Percentiles rank a stretch among this genome's conserved stretches.
phyloP scores from a whole-genome alignment of 2,329 filamentous ascomycete genomes.

The Diatrype stigma region DNA sequence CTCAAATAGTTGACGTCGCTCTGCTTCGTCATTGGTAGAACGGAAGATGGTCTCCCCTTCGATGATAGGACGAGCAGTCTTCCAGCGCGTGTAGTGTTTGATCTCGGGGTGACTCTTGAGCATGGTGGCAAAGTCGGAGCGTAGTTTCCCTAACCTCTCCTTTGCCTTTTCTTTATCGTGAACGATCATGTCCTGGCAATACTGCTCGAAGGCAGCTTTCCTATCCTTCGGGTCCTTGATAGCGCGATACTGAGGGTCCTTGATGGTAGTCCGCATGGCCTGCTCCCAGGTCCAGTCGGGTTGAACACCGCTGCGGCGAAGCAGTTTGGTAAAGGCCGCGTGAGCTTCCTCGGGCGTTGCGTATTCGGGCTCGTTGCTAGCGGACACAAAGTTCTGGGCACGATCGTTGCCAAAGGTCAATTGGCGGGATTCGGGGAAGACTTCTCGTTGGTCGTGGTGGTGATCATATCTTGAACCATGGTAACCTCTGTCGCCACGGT shows the following conservation, averaged over 20 bases:
- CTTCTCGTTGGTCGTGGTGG: slow-evolving; percentile 27
- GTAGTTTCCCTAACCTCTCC: slow-evolving; percentile 86
- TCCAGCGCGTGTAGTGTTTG: slow-evolving; percentile 95
- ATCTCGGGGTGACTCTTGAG: slow-evolving; percentile 95
- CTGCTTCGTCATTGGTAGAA: slow-evolving; percentile 80
- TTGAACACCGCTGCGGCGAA: slow-evolving; percentile 80
- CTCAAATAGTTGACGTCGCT: slow-evolving; percentile 85
- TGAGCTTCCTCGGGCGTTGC: slow-evolving; percentile 82
- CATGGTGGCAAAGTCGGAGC: slow-evolving; percentile 93
- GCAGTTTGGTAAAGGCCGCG: slow-evolving; percentile 84
- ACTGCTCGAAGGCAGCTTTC: slow-evolving; percentile 90
- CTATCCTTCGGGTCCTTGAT: slow-evolving; percentile 90
- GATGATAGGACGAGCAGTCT: slow-evolving; percentile 88
- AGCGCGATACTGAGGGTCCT: slow-evolving; percentile 87
- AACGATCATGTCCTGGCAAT: slow-evolving; percentile 80
- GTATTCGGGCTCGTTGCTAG: slow-evolving; percentile 72
- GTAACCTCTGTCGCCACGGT: slow-evolving; percentile 11
- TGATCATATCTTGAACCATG: slow-evolving; percentile 34
- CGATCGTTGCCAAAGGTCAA: slow-evolving; percentile 54
- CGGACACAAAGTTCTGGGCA: slow-evolving; percentile 57
- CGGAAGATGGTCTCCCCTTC: slow-evolving; percentile 95
- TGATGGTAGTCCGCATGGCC: slow-evolving; percentile 78
- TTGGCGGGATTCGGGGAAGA: slow-evolving; percentile 52
- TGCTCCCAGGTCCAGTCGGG: slow-evolving; percentile 93
- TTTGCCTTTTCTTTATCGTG: slow-evolving; percentile 95